Conservation (phyloP, 129 eudicot species). For the Chrysanthemum lavandulifolium region DNA sequence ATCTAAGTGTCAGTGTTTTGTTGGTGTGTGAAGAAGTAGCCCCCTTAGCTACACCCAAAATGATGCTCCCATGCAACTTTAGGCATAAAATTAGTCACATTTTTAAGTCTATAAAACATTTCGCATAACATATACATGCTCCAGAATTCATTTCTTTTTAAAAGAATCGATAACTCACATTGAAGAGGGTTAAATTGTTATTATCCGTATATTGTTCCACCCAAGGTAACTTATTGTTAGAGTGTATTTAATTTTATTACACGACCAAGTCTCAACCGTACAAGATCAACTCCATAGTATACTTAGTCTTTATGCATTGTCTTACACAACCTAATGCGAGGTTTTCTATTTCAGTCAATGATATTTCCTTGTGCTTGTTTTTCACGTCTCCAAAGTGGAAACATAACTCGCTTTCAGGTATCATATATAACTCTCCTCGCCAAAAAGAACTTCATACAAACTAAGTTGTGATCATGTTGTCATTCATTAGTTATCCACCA, state of each 20-base stretch:
- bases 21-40: no score
- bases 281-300: background rate
- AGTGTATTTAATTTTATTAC: background rate
- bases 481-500: background rate
- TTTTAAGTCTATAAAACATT: no score
- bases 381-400: conserved; percentile 59
- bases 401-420: conserved; percentile 66
- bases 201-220: background rate
- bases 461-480: background rate
- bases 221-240: background rate
- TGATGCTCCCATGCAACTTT: no score
- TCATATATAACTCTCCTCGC: background rate
- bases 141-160: no score
- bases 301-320: background rate
- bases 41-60: no score
- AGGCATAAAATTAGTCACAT: no score
- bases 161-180: background rate
- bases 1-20: no score
- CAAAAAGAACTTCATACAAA: background rate
- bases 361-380: conserved; percentile 92
- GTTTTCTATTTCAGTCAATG: conserved; percentile 54
- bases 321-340: background rate
- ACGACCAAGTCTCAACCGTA: background rate
- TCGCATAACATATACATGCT: no score
- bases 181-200: background rate